Evolutionary conservation across 2,329 filamentous ascomycete genomes (phyloP).

Genomic region (Aspergillus sp.): DNA sequence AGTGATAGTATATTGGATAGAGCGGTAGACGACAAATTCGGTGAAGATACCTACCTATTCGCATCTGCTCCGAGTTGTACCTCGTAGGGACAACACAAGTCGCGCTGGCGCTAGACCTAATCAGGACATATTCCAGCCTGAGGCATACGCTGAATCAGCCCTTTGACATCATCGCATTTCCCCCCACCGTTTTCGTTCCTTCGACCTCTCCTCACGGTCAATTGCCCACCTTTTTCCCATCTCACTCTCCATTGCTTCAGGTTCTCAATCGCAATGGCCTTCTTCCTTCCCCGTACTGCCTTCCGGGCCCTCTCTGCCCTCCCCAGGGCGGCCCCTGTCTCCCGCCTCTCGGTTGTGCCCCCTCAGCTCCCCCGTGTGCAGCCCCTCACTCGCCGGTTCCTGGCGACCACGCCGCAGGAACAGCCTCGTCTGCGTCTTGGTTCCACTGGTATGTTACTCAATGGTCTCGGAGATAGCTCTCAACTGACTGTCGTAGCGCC

Average conservation of each 20-base stretch:
- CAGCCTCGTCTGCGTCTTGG: conserved; percentile 36
- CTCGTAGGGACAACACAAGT: too few relatives aligned
- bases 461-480: neutral
- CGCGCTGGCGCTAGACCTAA: too few relatives aligned
- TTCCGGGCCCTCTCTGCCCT: conserved; percentile 26
- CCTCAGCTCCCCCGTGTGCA: conserved; percentile 20
- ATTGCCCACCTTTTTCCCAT: neutral
- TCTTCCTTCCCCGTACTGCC: conserved; percentile 24
- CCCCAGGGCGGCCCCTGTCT: conserved; percentile 20
- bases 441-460: conserved; percentile 28
- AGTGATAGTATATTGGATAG: too few relatives aligned
- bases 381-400: conserved; percentile 29
- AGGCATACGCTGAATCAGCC: neutral
- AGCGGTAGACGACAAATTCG: too few relatives aligned
- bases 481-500: conserved; percentile 46
- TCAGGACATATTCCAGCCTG: too few relatives aligned
- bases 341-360: conserved; percentile 18
- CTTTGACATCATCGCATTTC: neutral
- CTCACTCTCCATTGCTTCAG: neutral
- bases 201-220: neutral
- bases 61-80: too few relatives aligned
- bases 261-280: conserved; percentile 25
- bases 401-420: conserved; percentile 26
- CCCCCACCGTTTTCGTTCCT: neutral
- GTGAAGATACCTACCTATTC: too few relatives aligned